A percentile compares a stretch with the other conserved stretches of the same genome.
Conservation (phyloP, 2,329 filamentous ascomycete species). For the Pestalotiopsis sp. region DNA sequence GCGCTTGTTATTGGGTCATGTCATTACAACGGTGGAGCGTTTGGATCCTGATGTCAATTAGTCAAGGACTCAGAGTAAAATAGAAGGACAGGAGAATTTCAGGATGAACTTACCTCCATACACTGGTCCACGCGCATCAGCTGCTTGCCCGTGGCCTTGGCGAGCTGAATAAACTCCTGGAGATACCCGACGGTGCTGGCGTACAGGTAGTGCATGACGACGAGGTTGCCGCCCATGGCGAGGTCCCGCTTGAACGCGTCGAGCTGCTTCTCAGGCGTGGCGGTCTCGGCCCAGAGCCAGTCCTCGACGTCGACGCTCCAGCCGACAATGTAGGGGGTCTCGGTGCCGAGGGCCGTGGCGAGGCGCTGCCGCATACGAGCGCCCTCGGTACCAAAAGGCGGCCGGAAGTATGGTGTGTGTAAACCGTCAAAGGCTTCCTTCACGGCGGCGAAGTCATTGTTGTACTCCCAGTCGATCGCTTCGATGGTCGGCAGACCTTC, state of each 20-base stretch:
- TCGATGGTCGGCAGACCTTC: conserved; percentile 56
- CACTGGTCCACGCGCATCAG: conserved; percentile 71
- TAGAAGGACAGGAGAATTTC: neutral
- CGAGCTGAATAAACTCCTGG: conserved; percentile 65
- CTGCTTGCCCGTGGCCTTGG: conserved; percentile 65
- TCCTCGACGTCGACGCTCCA: conserved; percentile 75
- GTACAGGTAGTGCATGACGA: conserved; percentile 73
- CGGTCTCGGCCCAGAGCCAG: conserved; percentile 66
- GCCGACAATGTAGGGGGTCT: conserved; percentile 62
- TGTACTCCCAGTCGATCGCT: conserved; percentile 65
- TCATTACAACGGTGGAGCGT: neutral
- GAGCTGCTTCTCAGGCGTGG: conserved; percentile 68
- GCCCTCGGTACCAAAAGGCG: conserved; percentile 70
- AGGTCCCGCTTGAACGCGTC: conserved; percentile 68
- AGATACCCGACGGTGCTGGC: conserved; percentile 66
- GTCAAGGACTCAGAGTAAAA: neutral
- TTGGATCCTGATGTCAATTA: neutral
- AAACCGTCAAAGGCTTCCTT: conserved; percentile 37
- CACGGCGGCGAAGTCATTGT: conserved; percentile 56
- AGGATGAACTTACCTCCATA: conserved; percentile 55
- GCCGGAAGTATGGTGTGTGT: conserved; percentile 62
- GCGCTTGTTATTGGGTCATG: too few species aligned
- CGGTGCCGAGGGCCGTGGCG: conserved; percentile 51
- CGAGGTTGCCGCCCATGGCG: conserved; percentile 62
- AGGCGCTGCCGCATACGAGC: conserved; percentile 68